Evolutionary conservation across 495 filamentous ascomycete genomes (phyloP).

Genomic region (Tuber microsphaerosporum): DNA sequence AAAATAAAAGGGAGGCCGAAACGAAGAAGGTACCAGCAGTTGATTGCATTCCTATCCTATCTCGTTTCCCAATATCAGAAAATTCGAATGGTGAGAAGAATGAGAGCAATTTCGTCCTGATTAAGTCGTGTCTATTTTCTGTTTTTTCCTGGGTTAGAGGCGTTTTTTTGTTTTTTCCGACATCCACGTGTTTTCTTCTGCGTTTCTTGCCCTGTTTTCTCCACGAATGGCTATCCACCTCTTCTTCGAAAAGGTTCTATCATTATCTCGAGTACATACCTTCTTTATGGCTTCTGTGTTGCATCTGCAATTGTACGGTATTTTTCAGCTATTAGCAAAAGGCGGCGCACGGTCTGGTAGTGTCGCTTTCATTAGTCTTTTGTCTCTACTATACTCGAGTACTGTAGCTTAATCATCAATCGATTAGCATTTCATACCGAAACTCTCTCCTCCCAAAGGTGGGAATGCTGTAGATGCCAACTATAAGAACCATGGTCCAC

Average conservation of each 20-base stretch:
- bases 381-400: not conserved
- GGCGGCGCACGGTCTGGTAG: not conserved
- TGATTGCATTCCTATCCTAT: not conserved
- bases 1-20: not conserved
- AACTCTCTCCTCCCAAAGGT: not conserved
- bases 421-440: not conserved
- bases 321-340: conserved; percentile 3
- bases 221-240: not conserved
- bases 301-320: conserved; percentile 5
- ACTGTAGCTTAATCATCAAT: conserved; percentile 2
- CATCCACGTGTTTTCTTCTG: not conserved
- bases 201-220: not conserved
- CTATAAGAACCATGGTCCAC: not conserved
- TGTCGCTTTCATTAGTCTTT: not conserved
- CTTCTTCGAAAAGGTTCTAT: not conserved
- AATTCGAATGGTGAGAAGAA: not conserved
- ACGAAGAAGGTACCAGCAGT: not conserved
- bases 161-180: not conserved
- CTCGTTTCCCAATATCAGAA: not conserved
- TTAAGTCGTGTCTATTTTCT: not conserved
- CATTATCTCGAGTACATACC: conserved; percentile 1
- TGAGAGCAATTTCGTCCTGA: not conserved
- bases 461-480: not conserved
- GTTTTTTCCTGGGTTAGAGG: not conserved
- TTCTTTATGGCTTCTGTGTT: not conserved